Evolutionary conservation across 2,329 filamentous ascomycete genomes (phyloP), one percentile per base, ranked within the genome.

Genomic region (Hypoxylon rubiginosum): DNA sequence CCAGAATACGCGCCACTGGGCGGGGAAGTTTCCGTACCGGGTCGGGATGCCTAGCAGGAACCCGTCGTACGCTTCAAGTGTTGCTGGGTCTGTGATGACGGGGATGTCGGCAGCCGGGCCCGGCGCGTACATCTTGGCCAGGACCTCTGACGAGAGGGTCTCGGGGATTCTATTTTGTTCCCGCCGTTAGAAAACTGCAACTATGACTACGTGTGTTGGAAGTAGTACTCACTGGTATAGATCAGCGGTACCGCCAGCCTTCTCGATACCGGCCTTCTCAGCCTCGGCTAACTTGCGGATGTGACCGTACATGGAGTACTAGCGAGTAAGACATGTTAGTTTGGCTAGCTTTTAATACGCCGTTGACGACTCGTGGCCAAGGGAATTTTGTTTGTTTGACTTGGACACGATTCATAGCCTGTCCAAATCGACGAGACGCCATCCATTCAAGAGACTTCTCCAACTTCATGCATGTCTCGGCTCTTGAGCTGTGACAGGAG

Each of bases 251-350:
- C 94, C 94, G 71, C 96, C 96, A 69, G 93, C 94, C 77, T 91
- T 89, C 83, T 94, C 91, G 77, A 97, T 92, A 78, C 96, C 96
- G 77, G 87, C 89, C 86, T 94, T 92, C 85, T 98, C 94, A 70
- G 94, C 93, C 80, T 96, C 90, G 76, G 95, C 96, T 75, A 97
- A 81, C 78, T 90, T 83, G 82, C 86, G 84, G 82, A 97, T 91
- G 83, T 97, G 94, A 82, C 96, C 95, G 83, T 96, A 97, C 88
- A 94, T 92, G 72, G 93, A 97, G 85, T 97, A 97, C 92, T 96
- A 67, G 34, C 60, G 34, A 39, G 58, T 4, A 58, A 34, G n/a
- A 11, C 26, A 58, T 57, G 64, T 74, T 61, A 72, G 69, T 66
- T 48, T 26, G 19, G 50, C 8, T 50, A n/a, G n/a, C n/a, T n/a